Conservation (phyloP, 2,329 filamentous ascomycete species). For the Cyphellophora attinorum region DNA sequence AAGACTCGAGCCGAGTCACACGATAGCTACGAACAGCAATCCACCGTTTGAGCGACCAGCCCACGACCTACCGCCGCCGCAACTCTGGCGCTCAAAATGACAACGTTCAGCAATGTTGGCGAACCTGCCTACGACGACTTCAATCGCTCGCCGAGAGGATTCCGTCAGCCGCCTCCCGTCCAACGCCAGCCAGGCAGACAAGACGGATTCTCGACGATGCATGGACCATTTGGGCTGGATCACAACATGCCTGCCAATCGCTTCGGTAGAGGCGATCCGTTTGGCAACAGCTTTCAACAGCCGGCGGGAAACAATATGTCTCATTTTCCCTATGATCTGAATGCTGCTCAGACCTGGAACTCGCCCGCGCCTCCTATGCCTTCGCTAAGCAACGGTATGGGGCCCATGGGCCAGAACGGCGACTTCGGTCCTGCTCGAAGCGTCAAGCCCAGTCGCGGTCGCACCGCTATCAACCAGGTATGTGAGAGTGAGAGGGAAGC, state of each 20-base stretch:
- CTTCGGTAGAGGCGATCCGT: slow-evolving; percentile 47
- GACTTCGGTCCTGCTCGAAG: slow-evolving; percentile 41
- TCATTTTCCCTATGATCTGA: slow-evolving; percentile 61
- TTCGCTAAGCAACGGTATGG: slow-evolving; percentile 41
- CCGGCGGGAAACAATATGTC: slow-evolving; percentile 41
- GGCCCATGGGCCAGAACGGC: slow-evolving; percentile 21
- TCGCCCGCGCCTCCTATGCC: slow-evolving; percentile 61
- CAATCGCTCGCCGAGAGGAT: slow-evolving; percentile 65
- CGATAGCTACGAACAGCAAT: no score
- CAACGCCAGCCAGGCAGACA: slow-evolving; percentile 56
- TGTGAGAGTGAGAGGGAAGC: no score
- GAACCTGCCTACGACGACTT: slow-evolving; percentile 56
- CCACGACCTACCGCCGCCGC: no score
- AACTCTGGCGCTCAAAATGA: not conserved
- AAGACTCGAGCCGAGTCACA: no score
- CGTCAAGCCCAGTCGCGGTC: slow-evolving; percentile 47
- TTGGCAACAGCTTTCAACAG: slow-evolving; percentile 29
- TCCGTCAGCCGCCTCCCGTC: slow-evolving; percentile 53
- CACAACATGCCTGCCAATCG: slow-evolving; percentile 43
- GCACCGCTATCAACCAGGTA: slow-evolving; percentile 63
- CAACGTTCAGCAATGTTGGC: not conserved
- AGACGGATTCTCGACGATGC: slow-evolving; percentile 61
- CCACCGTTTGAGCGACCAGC: no score
- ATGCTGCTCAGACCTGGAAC: slow-evolving; percentile 68
- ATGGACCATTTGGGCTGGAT: slow-evolving; percentile 60